A percentile compares a stretch with the other conserved stretches of the same genome.
phyloP scores from a whole-genome alignment of 192 early-diverging fungal species.

The Umbelopsis sp. region DNA sequence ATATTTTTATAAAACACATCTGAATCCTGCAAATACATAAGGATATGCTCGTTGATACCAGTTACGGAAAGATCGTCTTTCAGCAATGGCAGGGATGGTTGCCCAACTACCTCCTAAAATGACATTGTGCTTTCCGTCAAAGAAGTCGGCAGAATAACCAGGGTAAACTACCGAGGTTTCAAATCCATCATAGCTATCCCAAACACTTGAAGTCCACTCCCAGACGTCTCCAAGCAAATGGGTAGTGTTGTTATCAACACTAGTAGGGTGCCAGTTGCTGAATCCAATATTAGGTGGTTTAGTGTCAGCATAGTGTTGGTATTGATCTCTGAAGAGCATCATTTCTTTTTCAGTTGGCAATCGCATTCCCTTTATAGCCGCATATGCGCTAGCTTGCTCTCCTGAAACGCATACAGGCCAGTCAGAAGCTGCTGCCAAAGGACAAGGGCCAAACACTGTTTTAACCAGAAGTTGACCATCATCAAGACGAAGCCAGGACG shows the following conservation, averaged over 20 bases:
- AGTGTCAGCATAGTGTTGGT: constrained; percentile 36
- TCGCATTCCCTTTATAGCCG: constrained; percentile 52
- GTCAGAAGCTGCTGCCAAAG: constrained; percentile 47
- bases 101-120: constrained; percentile 87
- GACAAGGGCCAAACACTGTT: constrained; percentile 68
- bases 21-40: constrained; percentile 81
- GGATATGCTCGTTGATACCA: constrained; percentile 91
- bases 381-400: constrained; percentile 73
- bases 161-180: constrained; percentile 71
- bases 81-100: constrained; percentile 76
- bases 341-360: constrained; percentile 82
- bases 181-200: constrained; percentile 64
- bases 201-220: constrained; percentile 81
- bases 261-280: constrained; percentile 62
- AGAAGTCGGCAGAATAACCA: constrained; percentile 90
- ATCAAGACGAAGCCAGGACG: constrained; percentile 53
- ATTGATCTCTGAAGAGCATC: constrained; percentile 35
- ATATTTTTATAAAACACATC: constrained; percentile 43
- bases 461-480: constrained; percentile 43
- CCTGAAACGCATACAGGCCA: constrained; percentile 79
- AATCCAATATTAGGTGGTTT: constrained; percentile 70
- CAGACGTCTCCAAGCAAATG: constrained; percentile 64
- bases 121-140: constrained; percentile 84
- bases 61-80: constrained; percentile 76
- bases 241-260: constrained; percentile 33